Evolutionary conservation across 805 yeast genomes (phyloP).

Genomic region (Saccharomycopsis sp.): DNA sequence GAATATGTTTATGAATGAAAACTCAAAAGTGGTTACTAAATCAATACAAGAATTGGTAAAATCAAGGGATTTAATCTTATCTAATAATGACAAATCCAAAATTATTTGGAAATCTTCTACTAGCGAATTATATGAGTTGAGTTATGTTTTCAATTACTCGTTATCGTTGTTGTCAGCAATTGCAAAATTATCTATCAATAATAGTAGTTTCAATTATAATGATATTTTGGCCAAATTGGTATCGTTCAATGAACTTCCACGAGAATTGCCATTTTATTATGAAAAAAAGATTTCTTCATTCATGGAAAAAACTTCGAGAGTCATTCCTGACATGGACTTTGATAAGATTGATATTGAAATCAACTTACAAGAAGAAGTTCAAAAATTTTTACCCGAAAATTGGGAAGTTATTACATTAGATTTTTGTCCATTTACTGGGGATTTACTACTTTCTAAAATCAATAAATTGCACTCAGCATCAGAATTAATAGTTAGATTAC

Average conservation of each 20-base stretch:
- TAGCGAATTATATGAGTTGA: slow-evolving; percentile 5
- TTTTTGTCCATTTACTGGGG: slow-evolving; percentile 45
- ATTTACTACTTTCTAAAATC: too few species aligned
- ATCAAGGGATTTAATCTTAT: not conserved
- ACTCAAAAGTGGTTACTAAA: not conserved
- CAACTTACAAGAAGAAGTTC: not conserved
- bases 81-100: not conserved
- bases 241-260: slow-evolving; percentile 12
- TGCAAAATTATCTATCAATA: slow-evolving; percentile 6
- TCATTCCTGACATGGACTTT: not conserved
- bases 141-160: slow-evolving; percentile 5
- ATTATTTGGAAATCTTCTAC: not conserved
- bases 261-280: slow-evolving; percentile 15
- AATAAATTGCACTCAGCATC: too few species aligned
- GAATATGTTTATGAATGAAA: slow-evolving; percentile 18
- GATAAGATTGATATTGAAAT: not conserved
- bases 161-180: slow-evolving; percentile 12
- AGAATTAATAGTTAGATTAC: slow-evolving; percentile 46
- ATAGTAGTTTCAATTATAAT: not conserved
- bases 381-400: slow-evolving; percentile 28
- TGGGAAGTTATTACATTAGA: slow-evolving; percentile 60
- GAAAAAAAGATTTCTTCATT: slow-evolving; percentile 3
- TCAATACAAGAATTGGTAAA: slow-evolving; percentile 8
- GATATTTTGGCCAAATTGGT: slow-evolving; percentile 3
- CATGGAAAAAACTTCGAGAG: not conserved